Evolutionary conservation across 1,139 yeast species (phyloP), one percentile per base, ranked within the genome.

Genomic region (Scheffersomyces quercinus): DNA sequence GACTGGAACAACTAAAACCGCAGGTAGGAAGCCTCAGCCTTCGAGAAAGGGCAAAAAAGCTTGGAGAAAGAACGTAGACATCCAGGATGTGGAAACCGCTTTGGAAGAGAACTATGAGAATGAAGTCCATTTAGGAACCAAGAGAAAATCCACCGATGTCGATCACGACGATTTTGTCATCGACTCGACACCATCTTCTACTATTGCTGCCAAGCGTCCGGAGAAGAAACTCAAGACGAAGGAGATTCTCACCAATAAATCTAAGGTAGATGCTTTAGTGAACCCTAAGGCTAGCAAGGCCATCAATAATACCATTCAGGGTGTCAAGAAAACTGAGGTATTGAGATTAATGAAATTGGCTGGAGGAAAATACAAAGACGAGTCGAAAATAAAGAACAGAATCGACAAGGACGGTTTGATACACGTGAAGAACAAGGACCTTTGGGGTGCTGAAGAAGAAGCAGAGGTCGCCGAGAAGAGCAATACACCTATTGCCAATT

Each of bases 11-110:
- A 16, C 16, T 9, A 31, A 31, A 16, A 31, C 28, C 13, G 29
- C 11, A 43, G 29, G 38, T 7, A 39, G 52, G 15, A 49, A 47
- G 24, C 50, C 53, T 31, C 97, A 89, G 65, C 64, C 85, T 6
- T 88, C 97, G 5, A 79, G 98, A 58, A 93, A 93, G 72, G 96
- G 97, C 42, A 91, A 88, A 75, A 84, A 79, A 62, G 87, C 98
- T 5, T 93, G 99, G 99, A 84, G 97, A 65, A 93, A 93, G 67
- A 88, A 93, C 64, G 88, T 93, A 47, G 96, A 93, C 60, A 71
- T 93, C 26, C 82, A 81, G 20, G 97, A 89, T 48, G 70, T 93
- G 41, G 90, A 87, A 59, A 66, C 70, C 36, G 86, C 84, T 6
- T 70, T 93, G 39, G 95, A 85, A 52, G 82, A 79, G 38, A 74